These are phyloP conservation scores for Sphagnurus paluster DNA, from an alignment of 1,284 basidiomycete species.

Conservation along the genomic window DNA sequence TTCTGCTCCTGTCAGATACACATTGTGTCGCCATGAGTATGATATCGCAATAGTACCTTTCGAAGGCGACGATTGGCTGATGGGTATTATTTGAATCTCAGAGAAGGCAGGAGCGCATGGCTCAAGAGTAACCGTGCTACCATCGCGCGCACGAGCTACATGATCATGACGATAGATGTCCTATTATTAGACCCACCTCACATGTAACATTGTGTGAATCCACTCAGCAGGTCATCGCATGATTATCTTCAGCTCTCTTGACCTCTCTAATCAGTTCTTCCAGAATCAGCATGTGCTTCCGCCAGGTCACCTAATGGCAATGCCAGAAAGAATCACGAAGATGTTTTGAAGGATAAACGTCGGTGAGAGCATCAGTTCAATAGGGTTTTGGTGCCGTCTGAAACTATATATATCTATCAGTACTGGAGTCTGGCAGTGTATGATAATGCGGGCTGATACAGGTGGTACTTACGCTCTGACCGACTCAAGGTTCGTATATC, in stretches of 20 bases:
- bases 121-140: background rate
- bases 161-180: background rate
- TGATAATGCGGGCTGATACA: too few relatives aligned
- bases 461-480: too few relatives aligned
- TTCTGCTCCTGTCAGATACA: too few relatives aligned
- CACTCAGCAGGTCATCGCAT: background rate
- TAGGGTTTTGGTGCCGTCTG: too few relatives aligned
- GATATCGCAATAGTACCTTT: background rate
- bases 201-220: slow-evolving; percentile 1
- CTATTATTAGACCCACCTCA: slow-evolving; percentile 13
- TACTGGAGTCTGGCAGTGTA: too few relatives aligned
- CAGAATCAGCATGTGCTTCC: background rate
- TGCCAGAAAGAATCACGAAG: too few relatives aligned
- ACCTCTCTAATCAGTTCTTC: background rate
- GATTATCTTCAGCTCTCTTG: background rate
- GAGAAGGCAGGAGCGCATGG: slow-evolving; percentile 14
- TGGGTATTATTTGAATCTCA: slow-evolving; percentile 4
- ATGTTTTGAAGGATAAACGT: too few relatives aligned
- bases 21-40: too few relatives aligned
- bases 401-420: too few relatives aligned
- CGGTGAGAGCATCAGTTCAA: too few relatives aligned
- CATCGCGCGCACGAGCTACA: slow-evolving; percentile 2
- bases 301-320: background rate
- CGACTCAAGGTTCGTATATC: too few relatives aligned
- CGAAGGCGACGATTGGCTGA: background rate